These are phyloP conservation scores for Entamoeba invadens DNA, from an alignment of 208 protist species.

Conservation along the genomic window DNA sequence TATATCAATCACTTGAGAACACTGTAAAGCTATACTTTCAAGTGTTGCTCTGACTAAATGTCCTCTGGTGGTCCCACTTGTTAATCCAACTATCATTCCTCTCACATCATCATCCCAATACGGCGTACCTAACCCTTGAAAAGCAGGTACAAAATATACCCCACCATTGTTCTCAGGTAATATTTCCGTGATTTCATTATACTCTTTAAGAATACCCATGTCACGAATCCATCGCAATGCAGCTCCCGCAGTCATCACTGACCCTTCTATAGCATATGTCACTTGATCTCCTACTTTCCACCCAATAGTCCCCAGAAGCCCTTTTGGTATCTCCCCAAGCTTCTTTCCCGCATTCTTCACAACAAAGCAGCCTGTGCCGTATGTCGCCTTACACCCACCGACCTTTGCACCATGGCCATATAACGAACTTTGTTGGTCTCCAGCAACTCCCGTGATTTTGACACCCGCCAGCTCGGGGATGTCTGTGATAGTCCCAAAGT, in stretches of 20 bases:
- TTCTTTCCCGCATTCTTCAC: slow-evolving; percentile 75
- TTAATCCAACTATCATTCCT: slow-evolving; percentile 46
- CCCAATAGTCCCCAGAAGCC: slow-evolving; percentile 75
- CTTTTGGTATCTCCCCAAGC: slow-evolving; percentile 57
- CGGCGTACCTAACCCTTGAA: slow-evolving; percentile 80
- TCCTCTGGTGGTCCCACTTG: slow-evolving; percentile 17
- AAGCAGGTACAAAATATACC: slow-evolving; percentile 85
- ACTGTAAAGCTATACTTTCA: slow-evolving; percentile 38
- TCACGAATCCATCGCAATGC: slow-evolving; percentile 66
- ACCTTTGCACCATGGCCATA: slow-evolving; percentile 76
- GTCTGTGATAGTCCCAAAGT: slow-evolving; percentile 38
- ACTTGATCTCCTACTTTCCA: slow-evolving; percentile 61
- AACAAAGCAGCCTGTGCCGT: slow-evolving; percentile 88
- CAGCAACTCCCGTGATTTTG: slow-evolving; percentile 61
- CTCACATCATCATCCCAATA: slow-evolving; percentile 77
- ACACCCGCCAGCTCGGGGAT: slow-evolving; percentile 28
- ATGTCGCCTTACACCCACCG: slow-evolving; percentile 78
- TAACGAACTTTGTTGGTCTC: slow-evolving; percentile 85
- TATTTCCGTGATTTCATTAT: slow-evolving; percentile 36
- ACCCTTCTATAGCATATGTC: slow-evolving; percentile 47
- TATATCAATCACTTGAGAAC: slow-evolving; percentile 34
- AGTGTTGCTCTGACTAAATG: slow-evolving; percentile 42
- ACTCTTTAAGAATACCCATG: slow-evolving; percentile 62
- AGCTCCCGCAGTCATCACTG: slow-evolving; percentile 65
- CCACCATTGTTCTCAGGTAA: slow-evolving; percentile 9